phyloP scores from a whole-genome alignment of 2,329 filamentous ascomycete species.

The Didymella lethalis region DNA sequence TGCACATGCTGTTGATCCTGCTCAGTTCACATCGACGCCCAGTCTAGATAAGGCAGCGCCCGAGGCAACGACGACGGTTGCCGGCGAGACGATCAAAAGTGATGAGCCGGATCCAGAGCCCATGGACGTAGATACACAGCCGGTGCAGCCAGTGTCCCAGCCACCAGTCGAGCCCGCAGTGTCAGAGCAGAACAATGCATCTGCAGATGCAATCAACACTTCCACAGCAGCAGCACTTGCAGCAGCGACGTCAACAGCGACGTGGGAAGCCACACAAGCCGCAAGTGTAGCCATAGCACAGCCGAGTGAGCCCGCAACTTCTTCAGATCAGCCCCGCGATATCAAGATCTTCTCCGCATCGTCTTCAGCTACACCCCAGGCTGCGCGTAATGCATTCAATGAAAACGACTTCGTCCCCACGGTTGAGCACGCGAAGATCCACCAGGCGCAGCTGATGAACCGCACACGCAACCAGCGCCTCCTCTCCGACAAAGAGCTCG shows the following conservation, averaged over 20 bases:
- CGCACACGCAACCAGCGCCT: conserved; percentile 77
- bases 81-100: conserved; percentile 35
- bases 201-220: conserved; percentile 27
- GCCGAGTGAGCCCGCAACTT: conserved; percentile 22
- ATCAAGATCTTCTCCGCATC: conserved; percentile 82
- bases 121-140: conserved; percentile 43
- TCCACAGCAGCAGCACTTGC: conserved; percentile 33
- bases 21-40: conserved; percentile 40
- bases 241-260: conserved; percentile 31
- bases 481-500: conserved; percentile 81
- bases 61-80: conserved; percentile 36
- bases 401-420: conserved; percentile 80
- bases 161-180: conserved; percentile 23
- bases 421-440: conserved; percentile 76
- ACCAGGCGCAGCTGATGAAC: conserved; percentile 71
- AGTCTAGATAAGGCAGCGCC: conserved; percentile 31
- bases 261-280: conserved; percentile 27
- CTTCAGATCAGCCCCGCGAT: conserved; percentile 50
- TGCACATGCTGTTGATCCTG: conserved; percentile 38
- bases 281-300: conserved; percentile 22
- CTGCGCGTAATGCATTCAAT: conserved; percentile 71
- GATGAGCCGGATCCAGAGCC: conserved; percentile 38
- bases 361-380: conserved; percentile 74
- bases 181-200: conserved; percentile 27
- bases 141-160: conserved; percentile 17